phyloP scores from a whole-genome alignment of 805 yeast species.

The Lipomyces anomalus region DNA sequence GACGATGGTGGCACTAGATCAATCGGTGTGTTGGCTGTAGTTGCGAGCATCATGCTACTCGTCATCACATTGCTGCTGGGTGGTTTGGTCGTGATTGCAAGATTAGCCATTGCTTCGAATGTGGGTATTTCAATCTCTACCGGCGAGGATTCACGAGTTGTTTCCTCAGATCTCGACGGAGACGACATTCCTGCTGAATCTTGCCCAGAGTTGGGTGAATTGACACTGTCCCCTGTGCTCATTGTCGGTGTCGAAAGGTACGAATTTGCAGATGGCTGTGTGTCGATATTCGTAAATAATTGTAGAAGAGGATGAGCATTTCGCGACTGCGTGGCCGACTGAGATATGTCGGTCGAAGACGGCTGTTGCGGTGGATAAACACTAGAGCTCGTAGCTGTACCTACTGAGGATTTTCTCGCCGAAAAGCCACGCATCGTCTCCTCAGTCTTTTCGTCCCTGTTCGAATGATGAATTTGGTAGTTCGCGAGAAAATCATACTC shows the following conservation, averaged over 20 bases:
- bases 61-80: constrained; percentile 24
- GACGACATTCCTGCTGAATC: constrained; percentile 5
- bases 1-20: constrained; percentile 13
- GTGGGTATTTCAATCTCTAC: constrained; percentile 31
- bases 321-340: neutral
- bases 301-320: constrained; percentile 13
- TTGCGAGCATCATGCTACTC: constrained; percentile 17
- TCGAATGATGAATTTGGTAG: neutral
- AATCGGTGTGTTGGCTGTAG: constrained; percentile 20
- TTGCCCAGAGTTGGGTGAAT: constrained; percentile 7
- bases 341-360: neutral
- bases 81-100: constrained; percentile 14
- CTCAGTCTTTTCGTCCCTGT: neutral
- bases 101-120: constrained; percentile 26
- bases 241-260: constrained; percentile 25
- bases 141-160: constrained; percentile 21
- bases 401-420: no score
- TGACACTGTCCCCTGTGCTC: constrained; percentile 6
- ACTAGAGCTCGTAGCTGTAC: neutral
- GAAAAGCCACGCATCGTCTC: no score
- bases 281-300: constrained; percentile 11
- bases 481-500: neutral
- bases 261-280: constrained; percentile 4
- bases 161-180: constrained; percentile 2
- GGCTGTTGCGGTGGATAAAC: neutral